Conservation (phyloP, 1,139 yeast genomes). For the Geotrichum aggregatum region DNA sequence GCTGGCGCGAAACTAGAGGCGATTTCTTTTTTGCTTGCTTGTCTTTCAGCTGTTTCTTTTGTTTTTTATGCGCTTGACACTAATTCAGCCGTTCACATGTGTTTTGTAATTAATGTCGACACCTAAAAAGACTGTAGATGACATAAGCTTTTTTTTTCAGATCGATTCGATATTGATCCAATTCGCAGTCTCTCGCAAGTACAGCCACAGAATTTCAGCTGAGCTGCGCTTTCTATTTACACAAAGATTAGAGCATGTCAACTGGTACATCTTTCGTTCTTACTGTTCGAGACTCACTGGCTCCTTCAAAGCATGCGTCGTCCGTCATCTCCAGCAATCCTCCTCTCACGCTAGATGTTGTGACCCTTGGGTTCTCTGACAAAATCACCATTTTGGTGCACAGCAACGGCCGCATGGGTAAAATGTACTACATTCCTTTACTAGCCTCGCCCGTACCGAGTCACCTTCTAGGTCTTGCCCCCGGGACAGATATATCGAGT, state of each 20-base stretch:
- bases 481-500: constrained; percentile 3
- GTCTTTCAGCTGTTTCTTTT: too few relatives aligned
- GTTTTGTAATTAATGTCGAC: too few relatives aligned
- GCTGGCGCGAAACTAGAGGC: too few relatives aligned
- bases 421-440: constrained; percentile 33
- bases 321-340: constrained; percentile 11
- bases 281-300: constrained; percentile 14
- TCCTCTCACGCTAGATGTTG: constrained; percentile 34
- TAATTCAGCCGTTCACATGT: too few relatives aligned
- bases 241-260: neutral
- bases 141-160: too few relatives aligned
- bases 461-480: constrained; percentile 8
- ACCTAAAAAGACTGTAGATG: too few relatives aligned
- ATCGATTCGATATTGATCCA: too few relatives aligned
- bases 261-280: neutral
- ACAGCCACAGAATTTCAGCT: too few relatives aligned
- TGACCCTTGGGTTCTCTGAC: constrained; percentile 35
- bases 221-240: too few relatives aligned
- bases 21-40: too few relatives aligned
- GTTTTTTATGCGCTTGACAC: too few relatives aligned
- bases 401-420: constrained; percentile 35
- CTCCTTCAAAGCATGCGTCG: constrained; percentile 20
- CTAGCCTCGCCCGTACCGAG: constrained; percentile 25
- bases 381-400: constrained; percentile 37
- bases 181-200: too few relatives aligned